Evolutionary conservation across 2,329 filamentous ascomycete genomes (phyloP).

Genomic region (Fusarium sp.): DNA sequence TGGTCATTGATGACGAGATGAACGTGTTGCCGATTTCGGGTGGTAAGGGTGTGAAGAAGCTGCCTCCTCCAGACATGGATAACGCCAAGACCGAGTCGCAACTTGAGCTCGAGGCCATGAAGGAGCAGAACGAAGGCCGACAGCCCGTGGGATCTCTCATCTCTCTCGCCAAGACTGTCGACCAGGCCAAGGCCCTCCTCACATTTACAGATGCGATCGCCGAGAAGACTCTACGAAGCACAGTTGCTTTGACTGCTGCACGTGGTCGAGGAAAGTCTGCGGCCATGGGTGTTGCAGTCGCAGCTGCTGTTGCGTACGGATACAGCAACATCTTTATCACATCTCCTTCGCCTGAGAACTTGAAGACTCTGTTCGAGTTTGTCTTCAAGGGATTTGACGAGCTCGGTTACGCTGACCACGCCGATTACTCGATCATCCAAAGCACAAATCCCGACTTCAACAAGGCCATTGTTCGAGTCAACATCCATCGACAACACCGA

Average conservation of each 20-base stretch:
- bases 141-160: slow-evolving; percentile 89
- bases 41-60: slow-evolving; percentile 87
- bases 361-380: slow-evolving; percentile 99
- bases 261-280: slow-evolving; percentile 98
- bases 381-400: slow-evolving; percentile 98
- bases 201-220: slow-evolving; percentile 97
- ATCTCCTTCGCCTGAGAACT: slow-evolving; percentile 95
- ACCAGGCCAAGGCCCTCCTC: slow-evolving; percentile 96
- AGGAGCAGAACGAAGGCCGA: slow-evolving; percentile 87
- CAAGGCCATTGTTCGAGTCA: slow-evolving; percentile 97
- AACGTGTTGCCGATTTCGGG: slow-evolving; percentile 98
- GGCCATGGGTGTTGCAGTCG: slow-evolving; percentile 92
- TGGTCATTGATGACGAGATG: slow-evolving; percentile 97
- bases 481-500: slow-evolving; percentile 93
- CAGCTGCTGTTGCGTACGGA: slow-evolving; percentile 93
- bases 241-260: slow-evolving; percentile 92
- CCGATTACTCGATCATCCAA: slow-evolving; percentile 98
- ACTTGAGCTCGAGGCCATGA: slow-evolving; percentile 86
- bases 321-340: slow-evolving; percentile 99
- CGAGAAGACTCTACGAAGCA: slow-evolving; percentile 95
- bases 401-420: slow-evolving; percentile 92
- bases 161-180: slow-evolving; percentile 88
- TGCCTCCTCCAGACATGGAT: slow-evolving; percentile 83
- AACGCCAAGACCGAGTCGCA: slow-evolving; percentile 79
- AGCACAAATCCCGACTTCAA: slow-evolving; percentile 99